A percentile compares a stretch with the other conserved stretches of the same genome.
phyloP scores from a whole-genome alignment of 352 stramenopile genomes.

The Globisporangium mamillatum region DNA sequence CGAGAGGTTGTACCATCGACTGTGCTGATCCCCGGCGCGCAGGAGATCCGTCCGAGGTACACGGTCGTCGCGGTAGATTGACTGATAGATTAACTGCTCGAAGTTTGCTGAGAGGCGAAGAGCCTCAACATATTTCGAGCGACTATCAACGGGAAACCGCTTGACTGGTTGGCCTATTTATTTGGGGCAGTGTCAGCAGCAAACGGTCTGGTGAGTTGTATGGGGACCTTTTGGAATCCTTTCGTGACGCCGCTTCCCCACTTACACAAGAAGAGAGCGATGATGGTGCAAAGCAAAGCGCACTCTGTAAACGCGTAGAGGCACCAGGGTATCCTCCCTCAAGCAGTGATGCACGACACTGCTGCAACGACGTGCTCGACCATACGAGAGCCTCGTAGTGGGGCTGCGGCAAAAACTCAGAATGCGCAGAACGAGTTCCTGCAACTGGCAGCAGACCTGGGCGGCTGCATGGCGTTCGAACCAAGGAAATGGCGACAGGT shows the following conservation, averaged over 20 bases:
- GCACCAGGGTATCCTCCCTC: no score
- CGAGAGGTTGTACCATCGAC: slow-evolving; percentile 23
- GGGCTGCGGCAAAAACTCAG: neutral
- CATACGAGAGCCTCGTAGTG: neutral
- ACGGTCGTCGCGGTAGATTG: slow-evolving; percentile 15
- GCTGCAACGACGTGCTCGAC: neutral
- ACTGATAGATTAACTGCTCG: neutral
- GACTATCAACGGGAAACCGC: neutral
- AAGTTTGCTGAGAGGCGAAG: neutral
- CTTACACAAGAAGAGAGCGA: neutral
- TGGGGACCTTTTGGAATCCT: neutral
- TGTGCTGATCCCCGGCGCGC: slow-evolving; percentile 21
- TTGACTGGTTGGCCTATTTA: neutral
- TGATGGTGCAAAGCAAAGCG: neutral
- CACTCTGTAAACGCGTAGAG: neutral
- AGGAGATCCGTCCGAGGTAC: slow-evolving; percentile 32
- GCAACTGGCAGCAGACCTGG: slow-evolving; percentile 40
- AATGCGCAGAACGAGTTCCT: slow-evolving; percentile 36
- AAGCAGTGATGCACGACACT: neutral
- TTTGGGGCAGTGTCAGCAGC: neutral
- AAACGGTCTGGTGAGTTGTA: neutral
- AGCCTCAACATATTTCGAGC: neutral
- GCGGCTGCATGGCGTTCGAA: slow-evolving; percentile 52
- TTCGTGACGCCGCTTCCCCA: neutral
- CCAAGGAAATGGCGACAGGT: slow-evolving; percentile 53